Evolutionary conservation across 495 filamentous ascomycete genomes (phyloP), one percentile per base, ranked within the genome.

Genomic region (Barbatosphaeria neglecta): DNA sequence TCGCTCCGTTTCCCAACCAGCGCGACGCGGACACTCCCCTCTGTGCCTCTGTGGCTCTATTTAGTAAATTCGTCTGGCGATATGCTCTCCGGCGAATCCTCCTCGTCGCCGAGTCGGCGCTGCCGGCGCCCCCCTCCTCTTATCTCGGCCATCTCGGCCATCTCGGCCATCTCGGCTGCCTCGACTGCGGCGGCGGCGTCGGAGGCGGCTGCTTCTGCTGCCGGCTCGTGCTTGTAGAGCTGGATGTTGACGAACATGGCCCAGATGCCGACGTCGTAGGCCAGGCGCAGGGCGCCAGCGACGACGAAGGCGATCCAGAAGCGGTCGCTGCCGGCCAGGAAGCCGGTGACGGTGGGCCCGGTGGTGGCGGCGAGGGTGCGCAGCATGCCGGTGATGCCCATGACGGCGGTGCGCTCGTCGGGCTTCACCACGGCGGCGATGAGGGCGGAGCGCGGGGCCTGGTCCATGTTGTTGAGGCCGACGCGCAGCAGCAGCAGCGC

Each of bases 401-500:
- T 82, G 24, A 89, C 83, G 0, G 85, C 86, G 0, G 88, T 95
- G 6, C 87, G 73, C 59, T 92, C 87, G 45, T 78, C 76, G 0
- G 83, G 78, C 22, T 78, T 71, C 5, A 92, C 75, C 0, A 82
- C 80, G 0, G 81, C 77, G 1, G 87, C 82, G 10, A 94, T 74
- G 60, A 94, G 88, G 0, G 88, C 87, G 2, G 84, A 76, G 1
- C 87, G 78, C 0, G 88, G 88, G 0, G 82, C 86, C 52, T 84
- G 80, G 57, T 94, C 87, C 87, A 93, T 94, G 39, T 64, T 62
- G 53, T 72, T 70, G 7, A 72, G 50, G 8, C 64, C 56, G 0
- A 83, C 73, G 28, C 88, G 78, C 15, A 88, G 58, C 17, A 90
- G 65, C 13, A 88, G 64, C 39, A 89, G 73, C 4, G 69, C 75